Evolutionary conservation across 225 moss, liverwort and hornwort species (phyloP).

Genomic region (Ulota crispa): DNA sequence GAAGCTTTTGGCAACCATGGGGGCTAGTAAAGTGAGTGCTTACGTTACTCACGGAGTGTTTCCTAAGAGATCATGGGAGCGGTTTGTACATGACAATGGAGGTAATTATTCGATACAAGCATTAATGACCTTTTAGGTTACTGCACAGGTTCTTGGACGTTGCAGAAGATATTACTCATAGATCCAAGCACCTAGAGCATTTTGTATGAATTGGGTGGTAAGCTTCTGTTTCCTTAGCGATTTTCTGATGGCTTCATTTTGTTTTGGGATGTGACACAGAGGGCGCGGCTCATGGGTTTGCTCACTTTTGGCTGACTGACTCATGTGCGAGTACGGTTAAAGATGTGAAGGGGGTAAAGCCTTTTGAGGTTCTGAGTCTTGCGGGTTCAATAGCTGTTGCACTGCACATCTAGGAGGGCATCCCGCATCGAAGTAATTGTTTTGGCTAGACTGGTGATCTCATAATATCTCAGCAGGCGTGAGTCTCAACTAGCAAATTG

Average conservation of each 20-base stretch:
- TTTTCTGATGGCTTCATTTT: slow-evolving; percentile 13
- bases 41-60: slow-evolving; percentile 97
- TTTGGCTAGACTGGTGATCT: not conserved
- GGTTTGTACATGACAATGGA: slow-evolving; percentile 68
- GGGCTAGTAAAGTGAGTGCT: slow-evolving; percentile 94
- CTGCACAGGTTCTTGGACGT: slow-evolving; percentile 4
- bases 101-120: slow-evolving; percentile 27
- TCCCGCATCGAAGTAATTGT: not conserved
- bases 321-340: slow-evolving; percentile 89
- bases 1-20: slow-evolving; percentile 77
- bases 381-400: slow-evolving; percentile 96
- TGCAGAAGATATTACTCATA: not conserved
- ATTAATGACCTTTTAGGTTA: not conserved
- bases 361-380: slow-evolving; percentile 91
- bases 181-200: not conserved
- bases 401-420: slow-evolving; percentile 61
- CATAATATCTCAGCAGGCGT: not conserved
- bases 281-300: slow-evolving; percentile 67
- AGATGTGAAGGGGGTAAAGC: slow-evolving; percentile 72
- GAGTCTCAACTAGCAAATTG: not conserved
- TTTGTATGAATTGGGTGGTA: not conserved
- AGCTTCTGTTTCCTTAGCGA: not conserved
- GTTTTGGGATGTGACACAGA: slow-evolving; percentile 35
- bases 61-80: slow-evolving; percentile 90
- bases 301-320: slow-evolving; percentile 90